Base-by-base conservation (phyloP, 768 basidiomycete genomes). In the Favolaschia claudopus region DNA sequence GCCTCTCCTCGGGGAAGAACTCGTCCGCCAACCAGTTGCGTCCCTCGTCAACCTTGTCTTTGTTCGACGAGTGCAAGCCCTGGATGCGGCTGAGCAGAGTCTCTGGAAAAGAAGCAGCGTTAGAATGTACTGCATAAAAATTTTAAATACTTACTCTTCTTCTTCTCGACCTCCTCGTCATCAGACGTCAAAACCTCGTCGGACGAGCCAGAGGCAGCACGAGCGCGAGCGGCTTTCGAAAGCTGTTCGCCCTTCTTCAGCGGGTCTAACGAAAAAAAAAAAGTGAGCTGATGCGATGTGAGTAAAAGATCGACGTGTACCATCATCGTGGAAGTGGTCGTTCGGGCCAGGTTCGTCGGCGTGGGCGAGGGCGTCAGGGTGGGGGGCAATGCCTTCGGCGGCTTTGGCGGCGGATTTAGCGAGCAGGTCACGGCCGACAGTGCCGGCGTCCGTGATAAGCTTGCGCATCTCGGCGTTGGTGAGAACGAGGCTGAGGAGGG, bases 401-500 rank as follows among this genome's bases (percentile, higher is more conserved):
- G 84, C 88, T 69, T 93, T 91, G 64, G 80, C 72, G 0, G 91
- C 88, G 19, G 84, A 84, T 34, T 84, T 88, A 5, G 92, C 86
- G 60, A 96, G 86, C 51, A 97, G 79, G 72, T 96, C 94, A 37
- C 93, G 89, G 0, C 92, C 91, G 45, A 93, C 87, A 56, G 89
- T 72, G 10, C 85, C 83, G 62, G 91, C 88, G 73, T 95, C 93
- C 2, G 86, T 83, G 49, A 96, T 75, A 27, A 97, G 87, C 72
- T 97, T 96, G 67, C 95, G 89, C 28, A 92, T 89, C 76, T 96
- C 92, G 0, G 92, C 89, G 77, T 99, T 99, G 70, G 96, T 96
- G 61, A 95, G 81, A 68, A 98, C 80, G 67, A 98, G 89, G 38
- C 85, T 85, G 58, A 93, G 80, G 43, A 99, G 84, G 0, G 95